A percentile compares a stretch with the other conserved stretches of the same genome.
Evolutionary conservation across 2,329 filamentous ascomycete genomes (phyloP).

Genomic region (Cladophialophora bantiana): DNA sequence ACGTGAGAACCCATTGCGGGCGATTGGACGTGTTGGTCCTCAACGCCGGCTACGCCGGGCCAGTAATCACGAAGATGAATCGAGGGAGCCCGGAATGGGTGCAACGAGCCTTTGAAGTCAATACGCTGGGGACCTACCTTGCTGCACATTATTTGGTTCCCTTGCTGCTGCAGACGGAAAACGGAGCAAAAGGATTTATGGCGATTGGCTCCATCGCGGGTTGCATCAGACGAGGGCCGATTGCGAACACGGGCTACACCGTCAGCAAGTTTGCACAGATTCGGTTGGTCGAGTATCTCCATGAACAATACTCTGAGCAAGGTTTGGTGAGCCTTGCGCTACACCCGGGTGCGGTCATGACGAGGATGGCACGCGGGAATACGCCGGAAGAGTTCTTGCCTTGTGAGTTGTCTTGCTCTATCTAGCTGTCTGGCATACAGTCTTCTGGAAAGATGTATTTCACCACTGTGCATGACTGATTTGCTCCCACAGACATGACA

Average conservation of each 20-base stretch:
- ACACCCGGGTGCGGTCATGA: constrained; percentile 49
- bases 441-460: background rate
- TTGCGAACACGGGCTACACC: constrained; percentile 51
- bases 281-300: constrained; percentile 49
- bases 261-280: constrained; percentile 49
- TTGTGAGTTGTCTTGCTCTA: constrained; percentile 22
- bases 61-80: constrained; percentile 46
- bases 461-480: constrained; percentile 3
- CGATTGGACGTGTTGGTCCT: constrained; percentile 41
- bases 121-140: constrained; percentile 49
- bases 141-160: constrained; percentile 48
- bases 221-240: constrained; percentile 48
- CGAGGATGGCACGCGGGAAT: constrained; percentile 45
- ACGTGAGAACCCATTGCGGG: constrained; percentile 29
- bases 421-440: background rate
- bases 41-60: constrained; percentile 45
- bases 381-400: constrained; percentile 39
- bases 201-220: constrained; percentile 45
- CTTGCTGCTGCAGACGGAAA: constrained; percentile 41
- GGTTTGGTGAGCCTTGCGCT: constrained; percentile 44
- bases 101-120: constrained; percentile 47
- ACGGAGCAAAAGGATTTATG: constrained; percentile 45
- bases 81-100: constrained; percentile 46
- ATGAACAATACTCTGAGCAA: constrained; percentile 45
- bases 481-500: constrained; percentile 29